Base-by-base conservation (phyloP, 495 filamentous ascomycete species). In the Annulohypoxylon bovei region DNA sequence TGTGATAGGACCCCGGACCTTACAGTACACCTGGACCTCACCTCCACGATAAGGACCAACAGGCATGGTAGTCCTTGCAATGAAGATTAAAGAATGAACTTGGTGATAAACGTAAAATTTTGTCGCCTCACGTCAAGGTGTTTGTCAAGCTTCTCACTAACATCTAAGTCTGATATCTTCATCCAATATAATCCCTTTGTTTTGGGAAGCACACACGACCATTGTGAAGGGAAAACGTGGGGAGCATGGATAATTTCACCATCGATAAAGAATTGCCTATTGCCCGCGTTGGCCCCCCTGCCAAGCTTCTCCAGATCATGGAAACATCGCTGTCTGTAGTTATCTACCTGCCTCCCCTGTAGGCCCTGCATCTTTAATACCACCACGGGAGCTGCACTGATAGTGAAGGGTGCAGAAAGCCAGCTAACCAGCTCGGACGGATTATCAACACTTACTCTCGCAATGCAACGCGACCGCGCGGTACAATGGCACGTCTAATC, bases 231-330 rank as follows among this genome's bases (percentile, higher is more conserved):
- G 40, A 23, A 42, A 35, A 46, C 49, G 49, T 53, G 49, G 49
- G 32, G 23, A 49, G 8, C 46, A 49, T 67, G 42, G 55, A 47
- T 57, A 65, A 68, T 68, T 57, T 53, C 65, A 62, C 56, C 61
- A 67, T 54, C 58, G 60, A 72, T 62, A 40, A 65, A 65, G 65
- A 54, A 68, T 72, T 68, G 56, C 39, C 54, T 60, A 30, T 42
- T 30, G 20, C 56, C 40, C 62, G 66, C 39, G 59, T 28, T 33
- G 49, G 33, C 62, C 62, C 66, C 71, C 71, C 66, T 73, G 71
- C 71, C 66, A 73, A 73, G 71, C 61, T 63, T 73, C 67, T 58
- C 62, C 70, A 72, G 67, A 58, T 47, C 57, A 59, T 65, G 52
- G 71, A 67, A 67, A 50, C 59, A 22, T 35, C 62, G 44, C 49